Conservation (phyloP, 2,329 filamentous ascomycete genomes). For the Coniochaeta ligniaria region DNA sequence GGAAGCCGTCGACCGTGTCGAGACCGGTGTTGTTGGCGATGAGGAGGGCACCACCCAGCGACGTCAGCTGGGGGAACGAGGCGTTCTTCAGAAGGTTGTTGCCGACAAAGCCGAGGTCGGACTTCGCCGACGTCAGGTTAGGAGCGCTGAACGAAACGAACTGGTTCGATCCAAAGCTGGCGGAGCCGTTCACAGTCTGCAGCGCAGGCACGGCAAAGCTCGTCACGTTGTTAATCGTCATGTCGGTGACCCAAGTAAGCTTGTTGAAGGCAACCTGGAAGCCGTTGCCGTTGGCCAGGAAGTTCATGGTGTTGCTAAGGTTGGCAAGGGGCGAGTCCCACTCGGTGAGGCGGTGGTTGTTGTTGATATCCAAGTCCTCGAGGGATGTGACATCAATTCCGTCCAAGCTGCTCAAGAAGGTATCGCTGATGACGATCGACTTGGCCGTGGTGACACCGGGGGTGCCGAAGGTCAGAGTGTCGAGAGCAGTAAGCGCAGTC, state of each 20-base stretch:
- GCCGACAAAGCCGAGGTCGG: constrained; percentile 56
- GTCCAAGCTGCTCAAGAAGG: constrained; percentile 67
- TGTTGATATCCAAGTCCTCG: constrained; percentile 72
- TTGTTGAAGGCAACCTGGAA: constrained; percentile 69
- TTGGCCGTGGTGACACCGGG: constrained; percentile 57
- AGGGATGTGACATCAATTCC: constrained; percentile 76
- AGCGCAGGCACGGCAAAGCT: constrained; percentile 68
- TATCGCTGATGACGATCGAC: constrained; percentile 75
- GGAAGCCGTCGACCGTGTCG: constrained; percentile 57
- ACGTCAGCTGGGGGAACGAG: constrained; percentile 61
- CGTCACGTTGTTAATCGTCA: constrained; percentile 77
- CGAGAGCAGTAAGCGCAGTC: constrained; percentile 60
- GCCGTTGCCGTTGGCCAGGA: constrained; percentile 73
- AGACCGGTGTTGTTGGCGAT: constrained; percentile 88
- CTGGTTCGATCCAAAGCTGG: constrained; percentile 79
- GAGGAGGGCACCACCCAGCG: constrained; percentile 70
- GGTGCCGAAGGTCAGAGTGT: constrained; percentile 36
- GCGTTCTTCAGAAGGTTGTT: constrained; percentile 64
- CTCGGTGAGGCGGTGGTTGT: constrained; percentile 73
- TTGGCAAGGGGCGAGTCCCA: constrained; percentile 75
- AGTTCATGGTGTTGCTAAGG: constrained; percentile 61
- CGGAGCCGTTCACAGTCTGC: constrained; percentile 63
- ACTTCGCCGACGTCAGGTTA: constrained; percentile 62
- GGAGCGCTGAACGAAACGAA: constrained; percentile 54
- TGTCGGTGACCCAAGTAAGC: constrained; percentile 69